Evolutionary conservation across 768 basidiomycete species (phyloP).

Genomic region (Dentipellis fragilis): DNA sequence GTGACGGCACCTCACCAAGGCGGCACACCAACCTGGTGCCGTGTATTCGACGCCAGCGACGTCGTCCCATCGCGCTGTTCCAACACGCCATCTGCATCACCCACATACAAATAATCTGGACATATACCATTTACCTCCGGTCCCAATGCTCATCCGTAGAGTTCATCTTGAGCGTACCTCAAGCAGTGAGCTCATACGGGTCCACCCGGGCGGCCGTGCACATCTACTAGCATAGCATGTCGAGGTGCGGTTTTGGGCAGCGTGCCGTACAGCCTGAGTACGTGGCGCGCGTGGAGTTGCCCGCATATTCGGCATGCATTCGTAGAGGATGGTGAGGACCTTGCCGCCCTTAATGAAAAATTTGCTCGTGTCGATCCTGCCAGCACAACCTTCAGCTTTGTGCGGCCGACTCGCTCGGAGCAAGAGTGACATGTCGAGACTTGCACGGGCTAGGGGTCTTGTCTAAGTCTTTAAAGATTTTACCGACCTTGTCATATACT

Average conservation of each 20-base stretch:
- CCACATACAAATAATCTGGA: not conserved
- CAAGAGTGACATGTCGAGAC: no score
- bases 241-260: slow-evolving; percentile 82
- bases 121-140: slow-evolving; percentile 77
- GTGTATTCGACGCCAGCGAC: slow-evolving; percentile 51
- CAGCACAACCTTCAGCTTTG: slow-evolving; percentile 72
- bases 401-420: no score
- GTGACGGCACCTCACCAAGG: slow-evolving; percentile 40
- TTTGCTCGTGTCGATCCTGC: slow-evolving; percentile 35
- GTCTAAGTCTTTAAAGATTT: no score
- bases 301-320: slow-evolving; percentile 81
- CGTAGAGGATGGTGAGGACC: slow-evolving; percentile 81
- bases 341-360: slow-evolving; percentile 94
- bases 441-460: no score
- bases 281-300: slow-evolving; percentile 75
- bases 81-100: not conserved
- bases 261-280: slow-evolving; percentile 81
- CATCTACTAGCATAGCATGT: slow-evolving; percentile 83
- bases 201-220: slow-evolving; percentile 77
- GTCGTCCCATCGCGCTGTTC: slow-evolving; percentile 72
- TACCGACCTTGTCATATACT: no score
- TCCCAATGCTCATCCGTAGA: slow-evolving; percentile 99
- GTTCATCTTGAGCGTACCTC: slow-evolving; percentile 85
- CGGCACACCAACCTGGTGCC: slow-evolving; percentile 68
- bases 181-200: slow-evolving; percentile 88